Evolutionary conservation across 768 basidiomycete genomes (phyloP), one percentile per base, ranked within the genome.

Genomic region (Naganishia onofrii): DNA sequence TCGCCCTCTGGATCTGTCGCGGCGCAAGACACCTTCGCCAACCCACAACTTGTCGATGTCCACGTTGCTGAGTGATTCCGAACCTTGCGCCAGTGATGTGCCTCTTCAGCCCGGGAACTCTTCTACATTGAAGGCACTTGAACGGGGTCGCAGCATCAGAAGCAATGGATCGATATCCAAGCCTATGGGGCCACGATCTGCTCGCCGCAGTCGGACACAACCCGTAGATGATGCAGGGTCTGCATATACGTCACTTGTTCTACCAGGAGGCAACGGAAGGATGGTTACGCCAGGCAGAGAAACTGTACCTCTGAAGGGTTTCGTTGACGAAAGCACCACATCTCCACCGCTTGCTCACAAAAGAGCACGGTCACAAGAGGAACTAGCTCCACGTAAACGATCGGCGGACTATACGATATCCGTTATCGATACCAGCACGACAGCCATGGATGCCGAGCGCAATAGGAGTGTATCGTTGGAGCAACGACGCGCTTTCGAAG

Each of bases 301-400:
- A 31, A 77, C 71, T 4, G 60, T 77, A 5, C 78, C 77, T 15
- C 66, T 79, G 31, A 74, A 73, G 54, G 67, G 68, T 0, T 66
- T 71, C 23, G 71, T 72, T 13, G 66, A 70, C 51, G 71, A 71
- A 23, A n/a, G 31, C 36, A 60, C 28, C 23, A 58, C n/a, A 58
- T 19, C 73, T 13, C 64, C 60, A 10, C 55, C 34, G 1, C 70
- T 72, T 17, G 71, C 75, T 3, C 44, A 60, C 34, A 81, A 81
- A 46, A 72, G 80, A 28, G 76, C 76, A 48, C 77, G 76, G 29
- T 81, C 80, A 7, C 68, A 69, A 34, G 80, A 81, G 48, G 74
- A 76, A n/a, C 60, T 79, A 19, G 67, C 73, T 2, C 77, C 80
- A 21, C 73, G 78, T 0, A 81, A 81, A 66, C 67, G 77, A 34